Percentiles rank a stretch among this genome's conserved stretches.
These are phyloP conservation scores for Amylocystis lapponica DNA, from an alignment of 768 basidiomycete species.

Conservation along the genomic window DNA sequence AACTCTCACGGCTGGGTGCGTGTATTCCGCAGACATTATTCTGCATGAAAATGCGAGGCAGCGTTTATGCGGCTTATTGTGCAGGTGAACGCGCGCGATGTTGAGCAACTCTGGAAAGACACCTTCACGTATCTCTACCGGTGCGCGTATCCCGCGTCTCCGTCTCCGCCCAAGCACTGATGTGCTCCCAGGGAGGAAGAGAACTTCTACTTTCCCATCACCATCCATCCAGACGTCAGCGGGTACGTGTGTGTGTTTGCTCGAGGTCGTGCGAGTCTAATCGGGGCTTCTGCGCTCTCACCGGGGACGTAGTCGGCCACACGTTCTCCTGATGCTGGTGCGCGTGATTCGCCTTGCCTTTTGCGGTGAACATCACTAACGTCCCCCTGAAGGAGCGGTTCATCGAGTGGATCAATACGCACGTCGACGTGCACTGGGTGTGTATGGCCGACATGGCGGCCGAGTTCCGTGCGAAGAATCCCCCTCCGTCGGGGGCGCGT, in stretches of 20 bases:
- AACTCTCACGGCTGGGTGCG: conserved; percentile 71
- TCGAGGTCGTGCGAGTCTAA: background rate
- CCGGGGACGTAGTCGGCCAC: conserved; percentile 41
- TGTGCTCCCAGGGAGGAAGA: conserved; percentile 44
- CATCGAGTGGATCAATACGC: conserved; percentile 69
- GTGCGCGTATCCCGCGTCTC: conserved; percentile 20
- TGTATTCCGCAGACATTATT: too few species aligned
- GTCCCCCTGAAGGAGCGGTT: conserved; percentile 49
- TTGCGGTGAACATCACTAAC: background rate
- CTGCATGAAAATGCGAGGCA: too few species aligned
- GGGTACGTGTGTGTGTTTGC: too few species aligned
- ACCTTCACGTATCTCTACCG: conserved; percentile 65
- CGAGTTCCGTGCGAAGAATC: conserved; percentile 51
- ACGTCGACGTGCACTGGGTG: conserved; percentile 65
- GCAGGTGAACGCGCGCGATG: conserved; percentile 57
- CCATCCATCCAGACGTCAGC: conserved; percentile 75
- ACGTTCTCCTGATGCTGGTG: conserved; percentile 71
- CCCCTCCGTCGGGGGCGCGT: conserved; percentile 41
- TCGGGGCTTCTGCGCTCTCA: background rate
- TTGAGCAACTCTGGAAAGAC: conserved; percentile 74
- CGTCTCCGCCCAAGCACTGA: background rate
- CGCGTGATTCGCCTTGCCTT: conserved; percentile 10
- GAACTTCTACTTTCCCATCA: conserved; percentile 68
- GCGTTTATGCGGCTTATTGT: background rate
- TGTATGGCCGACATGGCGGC: conserved; percentile 63